Evolutionary conservation across 495 filamentous ascomycete species (phyloP).

Genomic region (Podospora fimiseda): DNA sequence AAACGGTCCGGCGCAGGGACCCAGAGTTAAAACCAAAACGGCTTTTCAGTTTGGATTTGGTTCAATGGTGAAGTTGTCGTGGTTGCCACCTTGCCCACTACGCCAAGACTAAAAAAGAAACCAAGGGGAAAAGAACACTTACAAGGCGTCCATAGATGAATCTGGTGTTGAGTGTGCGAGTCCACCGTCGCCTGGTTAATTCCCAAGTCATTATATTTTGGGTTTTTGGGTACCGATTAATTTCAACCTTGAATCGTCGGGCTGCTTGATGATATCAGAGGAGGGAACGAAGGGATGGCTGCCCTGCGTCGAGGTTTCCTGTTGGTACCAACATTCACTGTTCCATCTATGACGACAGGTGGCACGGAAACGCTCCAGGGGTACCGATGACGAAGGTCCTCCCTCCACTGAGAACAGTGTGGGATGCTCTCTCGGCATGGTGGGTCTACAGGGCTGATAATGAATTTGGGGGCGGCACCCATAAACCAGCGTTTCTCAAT

Average conservation of each 20-base stretch:
- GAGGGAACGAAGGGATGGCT: not conserved
- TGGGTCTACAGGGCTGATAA: not conserved
- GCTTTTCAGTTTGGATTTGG: not conserved
- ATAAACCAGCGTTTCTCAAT: too few relatives aligned
- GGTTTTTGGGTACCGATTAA: not conserved
- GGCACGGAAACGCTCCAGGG: conserved; percentile 3
- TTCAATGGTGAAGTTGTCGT: conserved; percentile 3
- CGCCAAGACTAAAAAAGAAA: conserved; percentile 4
- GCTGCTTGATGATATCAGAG: conserved; percentile 3
- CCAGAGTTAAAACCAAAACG: not conserved
- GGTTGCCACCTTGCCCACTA: not conserved
- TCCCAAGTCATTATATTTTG: conserved; percentile 45
- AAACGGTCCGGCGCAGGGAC: not conserved
- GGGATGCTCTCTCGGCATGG: not conserved
- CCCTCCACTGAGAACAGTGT: not conserved
- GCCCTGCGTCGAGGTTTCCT: not conserved
- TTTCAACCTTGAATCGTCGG: not conserved
- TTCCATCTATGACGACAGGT: conserved; percentile 21
- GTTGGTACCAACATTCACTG: too few relatives aligned
- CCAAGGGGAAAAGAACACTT: conserved; percentile 35
- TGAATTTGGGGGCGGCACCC: not conserved
- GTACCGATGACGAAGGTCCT: not conserved
- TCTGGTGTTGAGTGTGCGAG: conserved; percentile 64
- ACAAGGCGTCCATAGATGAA: conserved; percentile 78
- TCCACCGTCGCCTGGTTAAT: conserved; percentile 53